Conservation (phyloP, 2,329 filamentous ascomycete species). For the Alternaria brassicicola region DNA sequence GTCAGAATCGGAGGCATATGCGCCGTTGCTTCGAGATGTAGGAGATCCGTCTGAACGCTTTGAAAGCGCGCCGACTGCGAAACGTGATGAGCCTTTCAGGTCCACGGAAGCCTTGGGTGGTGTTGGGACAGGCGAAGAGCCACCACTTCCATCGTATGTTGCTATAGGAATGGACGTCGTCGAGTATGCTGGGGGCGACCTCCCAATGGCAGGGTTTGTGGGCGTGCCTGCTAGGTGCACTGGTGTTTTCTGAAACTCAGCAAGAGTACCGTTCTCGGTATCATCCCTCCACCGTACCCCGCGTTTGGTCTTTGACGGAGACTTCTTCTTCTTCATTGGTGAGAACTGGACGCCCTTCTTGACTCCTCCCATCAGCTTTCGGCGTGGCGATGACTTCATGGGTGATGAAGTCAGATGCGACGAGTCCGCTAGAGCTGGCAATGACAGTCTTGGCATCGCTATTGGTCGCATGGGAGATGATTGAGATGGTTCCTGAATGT, state of each 20-base stretch:
- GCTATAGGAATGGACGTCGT: slow-evolving; percentile 36
- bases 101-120: slow-evolving; percentile 66
- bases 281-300: slow-evolving; percentile 93
- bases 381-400: slow-evolving; percentile 77
- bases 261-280: slow-evolving; percentile 80
- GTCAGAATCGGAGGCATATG: slow-evolving; percentile 65
- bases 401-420: slow-evolving; percentile 64
- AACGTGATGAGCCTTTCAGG: slow-evolving; percentile 69
- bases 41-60: slow-evolving; percentile 70
- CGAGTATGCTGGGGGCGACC: slow-evolving; percentile 60
- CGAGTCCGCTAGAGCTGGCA: slow-evolving; percentile 39
- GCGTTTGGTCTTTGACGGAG: slow-evolving; percentile 68
- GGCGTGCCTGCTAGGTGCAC: slow-evolving; percentile 68
- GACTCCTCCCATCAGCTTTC: slow-evolving; percentile 61
- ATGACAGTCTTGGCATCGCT: slow-evolving; percentile 8
- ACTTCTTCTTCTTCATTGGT: slow-evolving; percentile 80
- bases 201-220: slow-evolving; percentile 61
- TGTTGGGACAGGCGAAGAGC: slow-evolving; percentile 64
- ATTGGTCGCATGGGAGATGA: slow-evolving; percentile 56
- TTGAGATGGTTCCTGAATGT: slow-evolving; percentile 55
- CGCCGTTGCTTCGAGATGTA: slow-evolving; percentile 60
- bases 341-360: slow-evolving; percentile 81
- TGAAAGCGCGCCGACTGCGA: slow-evolving; percentile 86
- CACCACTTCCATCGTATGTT: slow-evolving; percentile 35
- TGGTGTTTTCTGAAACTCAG: slow-evolving; percentile 91